Evolutionary conservation across 2,329 filamentous ascomycete species (phyloP), one percentile per base, ranked within the genome.

Genomic region (Colletotrichum sp.): DNA sequence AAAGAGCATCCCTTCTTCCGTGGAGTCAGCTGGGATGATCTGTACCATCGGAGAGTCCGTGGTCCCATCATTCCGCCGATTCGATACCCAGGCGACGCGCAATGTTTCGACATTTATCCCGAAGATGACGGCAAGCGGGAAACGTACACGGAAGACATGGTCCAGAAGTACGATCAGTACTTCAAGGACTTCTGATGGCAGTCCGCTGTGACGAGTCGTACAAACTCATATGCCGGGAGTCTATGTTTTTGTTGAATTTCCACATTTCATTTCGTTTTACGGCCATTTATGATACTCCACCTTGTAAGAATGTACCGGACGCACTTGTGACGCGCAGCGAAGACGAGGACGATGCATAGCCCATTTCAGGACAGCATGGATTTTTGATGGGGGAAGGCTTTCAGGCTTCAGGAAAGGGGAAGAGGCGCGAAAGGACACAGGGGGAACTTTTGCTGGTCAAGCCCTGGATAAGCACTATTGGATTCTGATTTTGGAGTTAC

Each of bases 41-140:
- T 96, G 28, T 91, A 93, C 80, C 87, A 91, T 75, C 91, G 93
- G 69, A 90, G 91, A 78, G 87, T 91, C 67, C 87, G 89, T 65
- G 94, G 94, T 0, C 94, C 94, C 6, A 96, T 96, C 79, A 89
- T 95, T 68, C 95, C 94, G n/a, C 93, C 94, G 71, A 87, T 96
- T 34, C 88, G 93, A 28, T 94, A 92, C 66, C 90, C 92, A 0
- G 94, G 94, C 36, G 95, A 96, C 81, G 93, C 95, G 21, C 90
- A 94, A 81, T 96, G 95, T 83, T 97, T 96, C 81, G 95, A 96
- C 81, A 89, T 93, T 57, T 97, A 96, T 80, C 93, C 95, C n/a
- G 93, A 95, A 76, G 93, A 96, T 81, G 92, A 93, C 75, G 91
- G 88, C 70, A 89, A 89, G 64, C 87, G 90, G 72, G 92, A 94